Percentiles rank a stretch among this genome's conserved stretches.
phyloP scores from a whole-genome alignment of 768 basidiomycete genomes.

The Sporobolomyces pararoseus region DNA sequence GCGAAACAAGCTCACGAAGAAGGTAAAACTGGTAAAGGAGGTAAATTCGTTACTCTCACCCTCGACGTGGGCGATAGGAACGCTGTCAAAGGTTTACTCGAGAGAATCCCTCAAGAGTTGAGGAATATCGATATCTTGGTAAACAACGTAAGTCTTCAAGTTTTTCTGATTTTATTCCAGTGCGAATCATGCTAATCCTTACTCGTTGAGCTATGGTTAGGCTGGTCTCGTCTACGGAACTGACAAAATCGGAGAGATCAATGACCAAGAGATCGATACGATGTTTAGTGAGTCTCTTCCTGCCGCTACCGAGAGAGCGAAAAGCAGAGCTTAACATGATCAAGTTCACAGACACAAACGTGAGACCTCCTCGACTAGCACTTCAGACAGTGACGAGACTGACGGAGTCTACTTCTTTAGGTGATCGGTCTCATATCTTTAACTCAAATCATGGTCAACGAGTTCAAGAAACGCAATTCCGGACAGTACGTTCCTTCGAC shows the following conservation, averaged over 20 bases:
- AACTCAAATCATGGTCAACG: constrained; percentile 64
- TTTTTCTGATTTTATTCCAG: no score
- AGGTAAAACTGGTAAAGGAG: constrained; percentile 34
- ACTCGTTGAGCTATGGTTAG: no score
- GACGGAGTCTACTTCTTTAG: constrained; percentile 37
- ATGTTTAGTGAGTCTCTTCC: constrained; percentile 64
- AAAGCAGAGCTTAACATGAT: no score
- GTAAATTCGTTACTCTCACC: constrained; percentile 21
- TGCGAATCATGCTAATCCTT: no score
- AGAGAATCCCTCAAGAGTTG: constrained; percentile 24
- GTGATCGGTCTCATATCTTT: constrained; percentile 72
- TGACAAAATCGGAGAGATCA: constrained; percentile 78
- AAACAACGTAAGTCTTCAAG: constrained; percentile 36
- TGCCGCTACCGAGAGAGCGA: neutral
- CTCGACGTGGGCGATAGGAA: constrained; percentile 33
- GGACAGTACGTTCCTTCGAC: constrained; percentile 34
- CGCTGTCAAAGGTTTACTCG: constrained; percentile 28
- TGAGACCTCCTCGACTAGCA: constrained; percentile 12
- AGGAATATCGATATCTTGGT: constrained; percentile 42
- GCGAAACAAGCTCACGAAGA: constrained; percentile 26
- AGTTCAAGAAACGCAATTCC: constrained; percentile 68
- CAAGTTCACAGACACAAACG: constrained; percentile 40
- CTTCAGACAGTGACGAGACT: no score
- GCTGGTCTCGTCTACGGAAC: constrained; percentile 83
- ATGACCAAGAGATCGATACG: constrained; percentile 68